A percentile compares a stretch with the other conserved stretches of the same genome.
Evolutionary conservation across 305 asterid genomes (phyloP).

Genomic region (Petunia hybrid): DNA sequence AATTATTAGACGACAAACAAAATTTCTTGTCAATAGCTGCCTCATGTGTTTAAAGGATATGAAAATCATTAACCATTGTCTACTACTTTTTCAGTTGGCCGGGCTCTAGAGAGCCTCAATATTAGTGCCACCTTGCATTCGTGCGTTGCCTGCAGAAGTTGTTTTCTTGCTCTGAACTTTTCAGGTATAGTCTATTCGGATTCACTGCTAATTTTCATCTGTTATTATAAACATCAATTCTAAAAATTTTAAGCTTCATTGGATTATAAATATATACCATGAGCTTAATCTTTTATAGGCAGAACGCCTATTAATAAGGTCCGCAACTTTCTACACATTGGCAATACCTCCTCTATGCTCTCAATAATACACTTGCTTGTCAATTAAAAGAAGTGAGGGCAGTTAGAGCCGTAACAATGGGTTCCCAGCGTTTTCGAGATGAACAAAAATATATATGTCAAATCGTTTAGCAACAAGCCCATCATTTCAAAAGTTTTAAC

Average conservation of each 20-base stretch:
- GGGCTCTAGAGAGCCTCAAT: background rate
- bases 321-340: background rate
- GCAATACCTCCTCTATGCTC: slow-evolving; percentile 9
- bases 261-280: background rate
- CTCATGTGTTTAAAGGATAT: background rate
- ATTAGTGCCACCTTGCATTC: background rate
- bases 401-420: background rate
- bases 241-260: background rate
- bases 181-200: background rate
- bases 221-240: background rate
- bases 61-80: background rate
- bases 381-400: background rate
- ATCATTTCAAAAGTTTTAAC: too few relatives aligned
- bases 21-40: background rate
- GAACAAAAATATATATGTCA: too few relatives aligned
- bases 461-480: too few relatives aligned
- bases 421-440: too few relatives aligned
- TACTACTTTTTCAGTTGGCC: background rate
- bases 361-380: slow-evolving; percentile 9
- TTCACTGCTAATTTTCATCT: background rate
- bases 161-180: slow-evolving; percentile 6
- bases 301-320: background rate
- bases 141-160: background rate
- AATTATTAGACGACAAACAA: background rate
- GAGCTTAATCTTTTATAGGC: background rate